Base-by-base conservation (phyloP, 1,139 yeast genomes). In the Suhomyces maxii region DNA sequence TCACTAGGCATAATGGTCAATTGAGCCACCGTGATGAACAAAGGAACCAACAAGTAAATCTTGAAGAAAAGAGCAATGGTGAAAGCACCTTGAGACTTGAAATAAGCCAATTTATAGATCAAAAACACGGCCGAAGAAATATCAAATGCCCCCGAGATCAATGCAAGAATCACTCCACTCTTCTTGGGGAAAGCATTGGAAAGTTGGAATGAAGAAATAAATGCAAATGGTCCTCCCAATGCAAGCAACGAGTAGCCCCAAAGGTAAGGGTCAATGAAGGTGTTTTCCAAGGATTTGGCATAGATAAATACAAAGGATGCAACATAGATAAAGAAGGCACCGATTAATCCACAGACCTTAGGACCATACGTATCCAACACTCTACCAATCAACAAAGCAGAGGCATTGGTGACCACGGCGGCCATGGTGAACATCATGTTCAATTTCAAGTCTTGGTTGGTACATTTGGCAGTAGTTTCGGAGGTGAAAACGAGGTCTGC, bases 391-490 rank as follows among this genome's bases (percentile, higher is more conserved):
- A 62, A 54, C 42, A 74, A 64, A 1, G 79, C 78, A 10, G 76
- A 65, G 26, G 71, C 73, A 53, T 74, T 74, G 42, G 79, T 74
- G 30, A 73, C 55, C 44, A 69, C 73, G 10, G 79, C 79, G 12
- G 68, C 79, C 8, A 72, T 69, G 0, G 79, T 73, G 56, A 74
- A 74, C 68, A 74, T 71, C 69, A 72, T 63, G 56, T 74, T 74
- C 53, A 74, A 64, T 52, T 68, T 71, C 57, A 74, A 65, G 53
- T 74, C 79, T 54, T 74, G 79, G 9, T 57, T 61, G 10, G 71
- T 63, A 53, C 79, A 74, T n/a, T 34, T 33, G 40, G 43, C 46
- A 1, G 42, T 33, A 8, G 46, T 26, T 10, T 38, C 44, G 6
- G 44, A 33, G 10, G 34, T 18, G 26, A 42, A 13, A 30, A 37